phyloP scores from a whole-genome alignment of 129 eudicot species.

The Helianthus tuberosus region DNA sequence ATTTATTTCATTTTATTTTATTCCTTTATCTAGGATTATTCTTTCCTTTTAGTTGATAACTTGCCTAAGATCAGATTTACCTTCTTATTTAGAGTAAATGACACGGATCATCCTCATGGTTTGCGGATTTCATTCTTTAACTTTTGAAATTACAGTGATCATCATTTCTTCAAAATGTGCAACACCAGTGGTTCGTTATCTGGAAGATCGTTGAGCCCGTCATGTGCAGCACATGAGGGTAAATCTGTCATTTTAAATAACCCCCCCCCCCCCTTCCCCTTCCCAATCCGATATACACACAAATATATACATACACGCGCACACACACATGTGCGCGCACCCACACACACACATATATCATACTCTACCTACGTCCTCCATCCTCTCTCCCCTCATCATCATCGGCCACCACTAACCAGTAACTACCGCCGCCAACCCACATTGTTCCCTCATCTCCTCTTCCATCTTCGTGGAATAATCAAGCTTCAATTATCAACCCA shows the following conservation, averaged over 20 bases:
- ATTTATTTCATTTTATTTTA: neutral
- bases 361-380: too few species aligned
- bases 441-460: too few species aligned
- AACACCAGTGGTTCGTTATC: neutral
- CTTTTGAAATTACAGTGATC: neutral
- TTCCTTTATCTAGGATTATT: neutral
- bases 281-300: too few species aligned
- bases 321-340: too few species aligned
- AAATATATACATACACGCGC: too few species aligned
- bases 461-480: too few species aligned
- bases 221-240: neutral
- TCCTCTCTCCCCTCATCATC: too few species aligned
- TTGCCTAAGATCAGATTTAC: neutral
- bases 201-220: neutral
- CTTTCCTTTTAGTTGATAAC: conserved; percentile 4
- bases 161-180: neutral
- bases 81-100: neutral
- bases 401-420: too few species aligned
- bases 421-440: too few species aligned
- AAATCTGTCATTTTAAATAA: neutral
- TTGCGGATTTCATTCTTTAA: neutral
- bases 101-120: neutral
- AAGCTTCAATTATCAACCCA: too few species aligned
- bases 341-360: too few species aligned
- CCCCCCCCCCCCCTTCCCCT: too few species aligned